Percentiles rank a stretch among this genome's conserved stretches.
Conservation (phyloP, 441 rosid genomes). For the Omphalea diandra region DNA sequence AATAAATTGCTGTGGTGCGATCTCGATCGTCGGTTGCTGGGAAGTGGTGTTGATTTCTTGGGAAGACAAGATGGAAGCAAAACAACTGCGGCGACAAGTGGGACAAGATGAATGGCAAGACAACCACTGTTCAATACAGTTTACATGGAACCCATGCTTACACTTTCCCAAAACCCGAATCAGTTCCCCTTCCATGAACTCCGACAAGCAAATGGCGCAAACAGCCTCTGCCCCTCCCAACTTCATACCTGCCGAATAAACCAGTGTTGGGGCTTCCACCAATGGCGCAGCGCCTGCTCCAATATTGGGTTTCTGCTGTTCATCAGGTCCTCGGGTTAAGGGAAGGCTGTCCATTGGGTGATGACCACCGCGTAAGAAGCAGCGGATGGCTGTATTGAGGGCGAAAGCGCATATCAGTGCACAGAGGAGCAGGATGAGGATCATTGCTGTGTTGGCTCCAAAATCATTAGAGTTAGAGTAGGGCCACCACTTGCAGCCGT, state of each 20-base stretch:
- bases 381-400: conserved; percentile 60
- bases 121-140: conserved; percentile 66
- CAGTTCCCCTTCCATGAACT: conserved; percentile 66
- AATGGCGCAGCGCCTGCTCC: conserved; percentile 23
- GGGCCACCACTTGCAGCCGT: conserved; percentile 48
- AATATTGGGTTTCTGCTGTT: conserved; percentile 36
- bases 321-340: conserved; percentile 15
- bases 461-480: conserved; percentile 48
- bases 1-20: too few relatives aligned
- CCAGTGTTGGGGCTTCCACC: conserved; percentile 33
- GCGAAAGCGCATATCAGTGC: conserved; percentile 60
- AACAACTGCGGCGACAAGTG: conserved; percentile 62
- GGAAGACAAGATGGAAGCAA: too few relatives aligned
- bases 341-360: too few relatives aligned
- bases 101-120: conserved; percentile 67
- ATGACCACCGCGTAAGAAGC: conserved; percentile 38
- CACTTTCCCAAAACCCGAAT: conserved; percentile 65
- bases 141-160: conserved; percentile 72
- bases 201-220: conserved; percentile 80
- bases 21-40: too few relatives aligned
- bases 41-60: too few relatives aligned
- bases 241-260: conserved; percentile 44
- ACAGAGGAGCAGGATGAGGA: conserved; percentile 58
- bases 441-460: conserved; percentile 46
- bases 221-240: conserved; percentile 55